These are phyloP conservation scores for Chlorella variabilis DNA, from an alignment of 163 green algal genomes.

Conservation along the genomic window DNA sequence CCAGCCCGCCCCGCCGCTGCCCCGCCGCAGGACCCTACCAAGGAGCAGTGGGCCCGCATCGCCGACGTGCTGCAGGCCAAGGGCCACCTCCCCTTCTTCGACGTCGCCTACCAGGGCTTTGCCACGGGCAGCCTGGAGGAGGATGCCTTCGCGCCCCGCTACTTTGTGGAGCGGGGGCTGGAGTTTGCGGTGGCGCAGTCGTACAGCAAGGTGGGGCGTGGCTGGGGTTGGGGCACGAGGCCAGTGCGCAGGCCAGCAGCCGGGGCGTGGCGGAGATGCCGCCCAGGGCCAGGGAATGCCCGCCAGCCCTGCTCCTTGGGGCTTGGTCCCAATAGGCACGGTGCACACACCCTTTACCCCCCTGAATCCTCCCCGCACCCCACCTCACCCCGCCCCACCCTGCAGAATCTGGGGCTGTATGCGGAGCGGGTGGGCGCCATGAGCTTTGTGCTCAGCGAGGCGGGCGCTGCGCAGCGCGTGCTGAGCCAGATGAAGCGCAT, in stretches of 20 bases:
- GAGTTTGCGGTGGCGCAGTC: slow-evolving; percentile 91
- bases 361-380: too few species aligned
- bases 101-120: slow-evolving; percentile 98
- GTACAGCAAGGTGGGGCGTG: slow-evolving; percentile 18
- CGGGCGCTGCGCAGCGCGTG: slow-evolving; percentile 63
- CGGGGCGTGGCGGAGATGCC: too few species aligned
- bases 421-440: slow-evolving; percentile 95
- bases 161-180: slow-evolving; percentile 89
- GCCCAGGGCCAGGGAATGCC: too few species aligned
- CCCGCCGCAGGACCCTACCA: slow-evolving; percentile 96
- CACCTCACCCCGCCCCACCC: too few species aligned
- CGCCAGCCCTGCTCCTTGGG: too few species aligned
- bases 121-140: slow-evolving; percentile 90
- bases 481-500: slow-evolving; percentile 92
- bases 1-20: too few species aligned
- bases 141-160: slow-evolving; percentile 87
- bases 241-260: not conserved
- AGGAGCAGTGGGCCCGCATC: slow-evolving; percentile 95
- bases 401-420: slow-evolving; percentile 94
- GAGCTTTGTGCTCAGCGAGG: slow-evolving; percentile 79
- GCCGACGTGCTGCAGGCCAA: slow-evolving; percentile 83
- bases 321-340: too few species aligned
- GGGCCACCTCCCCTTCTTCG: slow-evolving; percentile 88
- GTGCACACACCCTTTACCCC: too few species aligned
- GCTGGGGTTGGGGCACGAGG: not conserved